phyloP scores from a whole-genome alignment of 768 basidiomycete species.

The Termitomyces sp. region DNA sequence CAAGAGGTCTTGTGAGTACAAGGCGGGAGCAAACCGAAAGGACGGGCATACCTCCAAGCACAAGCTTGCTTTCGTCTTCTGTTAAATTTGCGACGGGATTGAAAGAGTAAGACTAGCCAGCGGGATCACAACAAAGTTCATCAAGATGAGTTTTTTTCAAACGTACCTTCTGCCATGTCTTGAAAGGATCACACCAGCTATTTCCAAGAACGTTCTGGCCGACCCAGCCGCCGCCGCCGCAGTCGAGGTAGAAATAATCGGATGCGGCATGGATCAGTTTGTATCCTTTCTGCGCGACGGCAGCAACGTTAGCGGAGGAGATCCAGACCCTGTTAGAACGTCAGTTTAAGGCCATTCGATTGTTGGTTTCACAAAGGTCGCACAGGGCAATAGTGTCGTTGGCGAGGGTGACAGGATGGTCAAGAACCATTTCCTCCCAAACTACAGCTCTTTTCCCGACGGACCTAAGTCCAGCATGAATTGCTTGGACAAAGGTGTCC shows the following conservation, averaged over 20 bases:
- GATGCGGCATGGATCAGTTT: conserved; percentile 63
- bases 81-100: conserved; percentile 61
- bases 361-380: conserved; percentile 10
- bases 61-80: conserved; percentile 39
- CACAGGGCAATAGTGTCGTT: conserved; percentile 56
- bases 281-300: conserved; percentile 56
- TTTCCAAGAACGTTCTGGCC: conserved; percentile 41
- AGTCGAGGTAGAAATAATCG: conserved; percentile 80
- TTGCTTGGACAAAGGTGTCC: conserved; percentile 50
- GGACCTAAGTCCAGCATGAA: conserved; percentile 47
- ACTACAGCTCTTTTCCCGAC: conserved; percentile 74
- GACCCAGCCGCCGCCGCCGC: conserved; percentile 69
- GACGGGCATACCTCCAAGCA: conserved; percentile 54
- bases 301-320: conserved; percentile 50
- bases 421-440: conserved; percentile 77
- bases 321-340: conserved; percentile 56
- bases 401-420: conserved; percentile 39
- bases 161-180: conserved; percentile 66
- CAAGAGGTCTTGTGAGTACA: neutral
- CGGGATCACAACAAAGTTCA: neutral
- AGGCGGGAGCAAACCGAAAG: neutral
- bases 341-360: neutral
- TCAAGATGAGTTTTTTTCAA: neutral
- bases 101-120: conserved; percentile 53
- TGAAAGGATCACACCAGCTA: conserved; percentile 77